Conservation (phyloP, 1,139 yeast species). For the Candida frijolesensis region DNA sequence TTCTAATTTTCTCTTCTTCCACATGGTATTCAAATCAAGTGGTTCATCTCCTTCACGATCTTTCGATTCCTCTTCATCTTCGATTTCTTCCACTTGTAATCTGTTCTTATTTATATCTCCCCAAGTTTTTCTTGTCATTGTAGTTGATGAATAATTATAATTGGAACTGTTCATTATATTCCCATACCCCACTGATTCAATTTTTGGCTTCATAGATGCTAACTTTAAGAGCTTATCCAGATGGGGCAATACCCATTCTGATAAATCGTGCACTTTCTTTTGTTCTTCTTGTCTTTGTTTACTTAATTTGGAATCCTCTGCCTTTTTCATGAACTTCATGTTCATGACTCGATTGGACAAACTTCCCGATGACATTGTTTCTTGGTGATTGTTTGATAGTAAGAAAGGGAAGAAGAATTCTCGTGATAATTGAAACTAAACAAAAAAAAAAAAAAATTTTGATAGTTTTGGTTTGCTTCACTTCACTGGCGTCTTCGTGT, state of each 20-base stretch:
- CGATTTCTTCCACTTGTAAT: conserved; percentile 10
- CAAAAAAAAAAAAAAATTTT: not conserved
- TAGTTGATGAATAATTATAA: conserved; percentile 18
- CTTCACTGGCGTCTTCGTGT: not conserved
- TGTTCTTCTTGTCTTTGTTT: conserved; percentile 29
- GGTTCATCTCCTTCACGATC: conserved; percentile 4
- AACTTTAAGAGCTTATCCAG: conserved; percentile 24
- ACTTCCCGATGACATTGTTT: conserved; percentile 21
- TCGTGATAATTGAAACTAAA: not conserved
- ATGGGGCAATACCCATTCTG: conserved; percentile 62
- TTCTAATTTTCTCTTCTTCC: conserved; percentile 28
- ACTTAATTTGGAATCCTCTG: conserved; percentile 25
- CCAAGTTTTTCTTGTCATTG: conserved; percentile 25
- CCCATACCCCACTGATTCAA: conserved; percentile 43
- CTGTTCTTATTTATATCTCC: conserved; percentile 15
- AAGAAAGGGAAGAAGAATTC: not conserved
- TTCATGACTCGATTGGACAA: conserved; percentile 69
- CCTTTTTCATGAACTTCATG: conserved; percentile 64
- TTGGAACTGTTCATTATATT: conserved; percentile 26
- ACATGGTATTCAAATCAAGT: conserved; percentile 26
- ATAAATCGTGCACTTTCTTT: conserved; percentile 51
- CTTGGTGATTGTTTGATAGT: not conserved
- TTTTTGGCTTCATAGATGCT: conserved; percentile 14
- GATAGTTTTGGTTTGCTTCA: not conserved
- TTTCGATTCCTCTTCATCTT: conserved; percentile 2